phyloP scores from a whole-genome alignment of 108 stramenopile species.

The Skeletonema potamos region DNA sequence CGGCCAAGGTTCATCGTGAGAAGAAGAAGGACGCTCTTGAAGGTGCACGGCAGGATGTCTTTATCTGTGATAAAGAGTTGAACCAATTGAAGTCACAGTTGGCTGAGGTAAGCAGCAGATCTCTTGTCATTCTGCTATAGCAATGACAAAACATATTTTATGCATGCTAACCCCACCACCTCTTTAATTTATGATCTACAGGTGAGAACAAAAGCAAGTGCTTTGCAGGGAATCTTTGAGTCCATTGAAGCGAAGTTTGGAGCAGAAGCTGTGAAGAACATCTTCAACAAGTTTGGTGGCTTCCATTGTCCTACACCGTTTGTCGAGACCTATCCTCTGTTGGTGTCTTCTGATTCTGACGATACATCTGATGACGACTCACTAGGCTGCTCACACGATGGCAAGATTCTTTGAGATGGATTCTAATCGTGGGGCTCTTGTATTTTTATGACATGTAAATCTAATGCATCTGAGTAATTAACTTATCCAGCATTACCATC shows the following conservation, averaged over 20 bases:
- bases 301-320: not conserved
- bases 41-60: not conserved
- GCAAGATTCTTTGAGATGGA: not conserved
- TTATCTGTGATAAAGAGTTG: not conserved
- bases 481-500: not conserved
- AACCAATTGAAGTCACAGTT: not conserved
- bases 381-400: not conserved
- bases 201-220: not conserved
- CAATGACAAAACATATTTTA: not conserved
- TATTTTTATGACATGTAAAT: not conserved
- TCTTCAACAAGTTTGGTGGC: not conserved
- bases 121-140: not conserved
- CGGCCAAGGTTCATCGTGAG: conserved; percentile 1
- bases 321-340: not conserved
- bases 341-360: not conserved
- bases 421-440: not conserved
- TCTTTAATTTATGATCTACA: not conserved
- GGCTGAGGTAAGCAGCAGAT: not conserved
- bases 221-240: not conserved
- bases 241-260: not conserved
- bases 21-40: conserved; percentile 3
- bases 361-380: not conserved
- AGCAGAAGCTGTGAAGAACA: conserved; percentile 1
- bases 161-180: not conserved
- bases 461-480: not conserved